Base-by-base conservation (phyloP, 192 early-diverging fungal species). In the Ramicandelaber brevisporus region DNA sequence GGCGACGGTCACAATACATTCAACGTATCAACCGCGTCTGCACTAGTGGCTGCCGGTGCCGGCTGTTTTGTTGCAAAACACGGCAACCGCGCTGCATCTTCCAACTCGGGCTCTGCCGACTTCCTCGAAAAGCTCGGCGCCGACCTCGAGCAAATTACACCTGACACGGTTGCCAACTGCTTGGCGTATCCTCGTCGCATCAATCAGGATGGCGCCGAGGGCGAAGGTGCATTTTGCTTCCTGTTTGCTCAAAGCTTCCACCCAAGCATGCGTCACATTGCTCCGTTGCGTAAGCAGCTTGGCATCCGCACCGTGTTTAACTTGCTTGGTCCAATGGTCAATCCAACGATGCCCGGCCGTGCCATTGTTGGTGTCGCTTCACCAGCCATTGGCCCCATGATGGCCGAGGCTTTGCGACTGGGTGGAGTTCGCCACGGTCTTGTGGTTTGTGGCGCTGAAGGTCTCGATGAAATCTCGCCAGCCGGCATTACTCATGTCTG, bases 1-100 rank as follows among this genome's bases (percentile, higher is more conserved):
- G 92, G 92, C 5, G 92, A 97, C 55, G 88, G 88, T 9, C 78
- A 84, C 43, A 65, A 93, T 48, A 97, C 92, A 11, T 97, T 89
- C 44, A 97, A 97, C 42, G 87, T 93, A 8, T 80, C 74, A 1
- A 97, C 92, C 0, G 81, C 92, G 0, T 64, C 82, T 7, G 67
- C 78, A 19, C 67, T 97, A 20, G 77, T 97, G 0, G 78, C 78
- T 7, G 92, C 86, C 1, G 88, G 86, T 13, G 82, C 86, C 3
- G 86, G 88, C 10, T 61, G 65, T 32, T 61, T 57, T 36, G 70
- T 97, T 27, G 81, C 84, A 31, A 97, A 97, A 70, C 83, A 87
- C 50, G 92, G 92, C 19, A 95, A 84, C 53, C 61, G 84, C 14
- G 78, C 86, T 0, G 69, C 86, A 12, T 84, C 86, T 7, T 92